Evolutionary conservation across 108 stramenopile genomes (phyloP).

Genomic region (Cyclotella kingstonii): DNA sequence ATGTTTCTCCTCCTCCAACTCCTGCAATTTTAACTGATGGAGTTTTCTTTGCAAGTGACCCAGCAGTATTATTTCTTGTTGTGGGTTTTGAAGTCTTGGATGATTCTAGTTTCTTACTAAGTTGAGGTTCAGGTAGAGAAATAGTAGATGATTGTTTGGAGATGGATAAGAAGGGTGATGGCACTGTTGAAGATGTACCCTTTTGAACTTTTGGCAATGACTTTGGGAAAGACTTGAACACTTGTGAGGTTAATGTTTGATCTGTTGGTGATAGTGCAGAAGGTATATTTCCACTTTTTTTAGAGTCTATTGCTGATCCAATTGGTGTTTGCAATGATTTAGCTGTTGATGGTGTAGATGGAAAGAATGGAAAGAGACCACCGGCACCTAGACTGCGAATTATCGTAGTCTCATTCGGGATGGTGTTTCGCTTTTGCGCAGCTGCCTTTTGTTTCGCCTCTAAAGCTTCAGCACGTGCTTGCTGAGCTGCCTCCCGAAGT

Average conservation of each 20-base stretch:
- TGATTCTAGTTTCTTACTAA: background rate
- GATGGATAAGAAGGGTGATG: background rate
- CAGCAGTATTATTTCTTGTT: background rate
- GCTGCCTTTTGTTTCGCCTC: slow-evolving; percentile 34
- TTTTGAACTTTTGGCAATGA: background rate
- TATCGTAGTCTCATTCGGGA: background rate
- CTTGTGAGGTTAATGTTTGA: background rate
- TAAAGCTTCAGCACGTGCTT: slow-evolving; percentile 19
- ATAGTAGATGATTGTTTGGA: background rate
- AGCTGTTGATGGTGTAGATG: background rate
- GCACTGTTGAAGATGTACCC: background rate
- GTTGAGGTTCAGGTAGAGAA: slow-evolving; percentile 2
- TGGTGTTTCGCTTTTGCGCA: slow-evolving; percentile 1
- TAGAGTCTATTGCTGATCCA: background rate
- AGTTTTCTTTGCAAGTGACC: slow-evolving; percentile 3
- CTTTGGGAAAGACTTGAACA: background rate
- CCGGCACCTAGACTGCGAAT: background rate
- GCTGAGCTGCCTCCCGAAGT: slow-evolving; percentile 25
- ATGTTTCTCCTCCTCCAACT: slow-evolving; percentile 3
- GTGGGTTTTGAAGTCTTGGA: background rate
- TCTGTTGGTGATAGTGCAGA: background rate
- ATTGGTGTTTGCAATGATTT: background rate
- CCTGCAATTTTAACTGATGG: background rate
- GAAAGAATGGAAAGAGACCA: background rate
- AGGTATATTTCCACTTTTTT: background rate